These are phyloP conservation scores for Fusarium verrucosum DNA, from an alignment of 2,329 filamentous ascomycete species.

Conservation along the genomic window DNA sequence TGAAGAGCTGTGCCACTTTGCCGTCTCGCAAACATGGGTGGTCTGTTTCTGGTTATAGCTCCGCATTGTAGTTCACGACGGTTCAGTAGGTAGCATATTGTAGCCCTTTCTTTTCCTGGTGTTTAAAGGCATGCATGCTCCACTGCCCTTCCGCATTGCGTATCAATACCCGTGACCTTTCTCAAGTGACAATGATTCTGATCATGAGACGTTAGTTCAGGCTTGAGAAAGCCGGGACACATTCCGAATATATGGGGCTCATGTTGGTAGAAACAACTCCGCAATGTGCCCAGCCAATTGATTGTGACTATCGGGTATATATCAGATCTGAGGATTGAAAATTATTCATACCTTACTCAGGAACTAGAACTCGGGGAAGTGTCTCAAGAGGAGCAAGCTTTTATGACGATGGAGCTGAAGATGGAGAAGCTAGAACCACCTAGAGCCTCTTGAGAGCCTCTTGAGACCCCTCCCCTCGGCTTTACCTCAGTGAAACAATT, in stretches of 20 bases:
- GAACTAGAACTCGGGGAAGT: background rate
- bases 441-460: conserved; percentile 2
- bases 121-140: conserved; percentile 1
- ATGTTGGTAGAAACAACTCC: background rate
- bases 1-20: conserved; percentile 11
- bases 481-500: conserved; percentile 12
- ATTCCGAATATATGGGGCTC: background rate
- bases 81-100: conserved; percentile 37
- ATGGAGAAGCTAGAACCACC: background rate
- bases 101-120: conserved; percentile 38
- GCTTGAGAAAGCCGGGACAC: background rate
- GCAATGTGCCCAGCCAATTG: background rate
- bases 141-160: background rate
- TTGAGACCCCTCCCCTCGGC: conserved; percentile 24
- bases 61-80: conserved; percentile 11
- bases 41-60: conserved; percentile 23
- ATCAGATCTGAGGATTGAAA: background rate
- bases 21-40: conserved; percentile 12
- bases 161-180: background rate
- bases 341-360: conserved; percentile 12
- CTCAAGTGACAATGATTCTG: background rate
- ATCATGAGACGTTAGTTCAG: background rate
- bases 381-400: conserved; percentile 5
- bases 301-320: background rate
- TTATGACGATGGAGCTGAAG: conserved; percentile 5